A percentile compares a stretch with the other conserved stretches of the same genome.
These are phyloP conservation scores for Thelonectria rubi DNA, from an alignment of 2,329 filamentous ascomycete species.

Conservation along the genomic window DNA sequence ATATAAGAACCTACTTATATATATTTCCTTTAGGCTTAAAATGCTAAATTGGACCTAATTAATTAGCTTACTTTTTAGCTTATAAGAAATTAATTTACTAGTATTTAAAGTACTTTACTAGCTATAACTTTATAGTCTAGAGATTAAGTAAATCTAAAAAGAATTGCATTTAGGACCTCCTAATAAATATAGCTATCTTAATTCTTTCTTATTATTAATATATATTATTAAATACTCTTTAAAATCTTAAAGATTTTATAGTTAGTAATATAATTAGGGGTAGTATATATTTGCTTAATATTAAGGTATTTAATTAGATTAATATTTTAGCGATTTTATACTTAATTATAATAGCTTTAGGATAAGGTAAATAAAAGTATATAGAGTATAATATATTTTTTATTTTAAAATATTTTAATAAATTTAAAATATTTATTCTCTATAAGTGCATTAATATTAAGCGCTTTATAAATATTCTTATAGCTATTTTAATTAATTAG, in stretches of 20 bases:
- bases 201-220: neutral
- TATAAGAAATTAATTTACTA: conserved; percentile 1
- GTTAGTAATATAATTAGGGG: neutral
- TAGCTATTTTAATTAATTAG: neutral
- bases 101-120: neutral
- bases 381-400: neutral
- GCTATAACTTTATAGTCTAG: neutral
- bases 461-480: neutral
- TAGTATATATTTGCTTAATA: neutral
- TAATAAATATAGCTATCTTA: neutral
- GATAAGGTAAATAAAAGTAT: neutral
- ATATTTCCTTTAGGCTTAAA: neutral
- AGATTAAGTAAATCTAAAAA: conserved; percentile 13
- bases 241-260: conserved; percentile 13
- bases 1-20: conserved; percentile 4
- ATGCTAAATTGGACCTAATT: conserved; percentile 4
- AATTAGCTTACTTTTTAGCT: conserved; percentile 3
- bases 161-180: neutral
- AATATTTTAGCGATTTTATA: neutral
- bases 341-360: conserved; percentile 1
- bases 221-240: neutral
- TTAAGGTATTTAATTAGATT: conserved; percentile 1
- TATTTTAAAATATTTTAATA: neutral
- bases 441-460: neutral
- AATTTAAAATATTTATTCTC: conserved; percentile 8